phyloP scores from a whole-genome alignment of 2,329 filamentous ascomycete genomes.

The Colletotrichum zoysiae region DNA sequence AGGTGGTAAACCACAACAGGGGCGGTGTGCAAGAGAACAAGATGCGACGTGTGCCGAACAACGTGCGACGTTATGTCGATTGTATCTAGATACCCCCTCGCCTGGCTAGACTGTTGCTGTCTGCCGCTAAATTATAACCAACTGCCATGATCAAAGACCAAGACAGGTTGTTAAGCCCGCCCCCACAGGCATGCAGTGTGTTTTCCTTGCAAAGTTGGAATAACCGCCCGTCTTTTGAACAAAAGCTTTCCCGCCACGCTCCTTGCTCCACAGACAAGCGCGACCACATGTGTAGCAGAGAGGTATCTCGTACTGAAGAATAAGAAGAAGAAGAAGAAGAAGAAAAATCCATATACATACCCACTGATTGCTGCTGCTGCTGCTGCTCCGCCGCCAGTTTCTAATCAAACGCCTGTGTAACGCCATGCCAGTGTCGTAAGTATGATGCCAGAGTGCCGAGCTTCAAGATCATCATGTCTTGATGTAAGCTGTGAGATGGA shows the following conservation, averaged over 20 bases:
- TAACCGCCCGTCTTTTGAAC: constrained; percentile 19
- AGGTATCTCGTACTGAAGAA: constrained; percentile 29
- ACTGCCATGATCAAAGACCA: constrained; percentile 35
- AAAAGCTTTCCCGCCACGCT: constrained; percentile 13
- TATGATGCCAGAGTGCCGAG: constrained; percentile 22
- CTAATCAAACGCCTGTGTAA: constrained; percentile 36
- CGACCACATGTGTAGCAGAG: constrained; percentile 1
- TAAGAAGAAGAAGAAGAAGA: neutral
- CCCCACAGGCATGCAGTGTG: constrained; percentile 6
- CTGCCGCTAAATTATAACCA: constrained; percentile 40
- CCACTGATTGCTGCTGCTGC: constrained; percentile 8
- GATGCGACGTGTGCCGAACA: constrained; percentile 9
- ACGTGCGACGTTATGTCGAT: constrained; percentile 23
- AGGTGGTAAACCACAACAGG: neutral
- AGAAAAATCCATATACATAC: constrained; percentile 16
- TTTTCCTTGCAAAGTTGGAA: constrained; percentile 16
- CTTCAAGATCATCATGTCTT: constrained; percentile 36
- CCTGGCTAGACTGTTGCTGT: constrained; percentile 34
- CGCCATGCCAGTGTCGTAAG: constrained; percentile 36
- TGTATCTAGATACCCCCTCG: constrained; percentile 36
- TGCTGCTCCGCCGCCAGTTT: constrained; percentile 1
- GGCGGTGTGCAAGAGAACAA: constrained; percentile 33
- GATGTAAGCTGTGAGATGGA: constrained; percentile 36
- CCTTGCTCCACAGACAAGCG: constrained; percentile 7
- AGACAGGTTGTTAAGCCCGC: constrained; percentile 14